A percentile compares a stretch with the other conserved stretches of the same genome.
These are phyloP conservation scores for Codiaeum variegatum DNA, from an alignment of 441 rosid genomes.

Conservation along the genomic window DNA sequence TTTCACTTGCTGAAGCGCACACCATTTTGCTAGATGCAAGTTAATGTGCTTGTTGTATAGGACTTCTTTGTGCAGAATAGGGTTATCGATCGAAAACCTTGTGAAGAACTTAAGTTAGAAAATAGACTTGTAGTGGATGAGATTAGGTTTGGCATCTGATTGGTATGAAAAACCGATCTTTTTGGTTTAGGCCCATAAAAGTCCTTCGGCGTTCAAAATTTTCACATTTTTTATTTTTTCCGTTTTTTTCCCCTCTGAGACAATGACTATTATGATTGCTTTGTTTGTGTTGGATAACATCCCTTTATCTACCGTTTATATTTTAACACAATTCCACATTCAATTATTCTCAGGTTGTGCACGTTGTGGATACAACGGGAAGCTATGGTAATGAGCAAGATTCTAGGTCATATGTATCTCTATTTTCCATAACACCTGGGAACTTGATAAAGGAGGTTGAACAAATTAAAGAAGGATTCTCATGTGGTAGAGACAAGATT, in stretches of 20 bases:
- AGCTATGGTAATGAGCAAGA: constrained; percentile 39
- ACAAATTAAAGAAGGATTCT: constrained; percentile 59
- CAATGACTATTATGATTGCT: neutral
- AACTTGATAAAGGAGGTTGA: constrained; percentile 66
- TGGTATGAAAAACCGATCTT: neutral
- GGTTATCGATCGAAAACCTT: neutral
- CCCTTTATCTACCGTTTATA: neutral
- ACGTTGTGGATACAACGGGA: constrained; percentile 72
- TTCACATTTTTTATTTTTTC: neutral
- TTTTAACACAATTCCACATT: neutral
- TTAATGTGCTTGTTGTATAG: neutral
- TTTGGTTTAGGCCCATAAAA: neutral
- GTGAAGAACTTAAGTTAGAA: neutral
- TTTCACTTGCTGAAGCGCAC: neutral
- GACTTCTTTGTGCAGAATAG: neutral
- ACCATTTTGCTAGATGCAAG: neutral
- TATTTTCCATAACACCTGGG: constrained; percentile 90
- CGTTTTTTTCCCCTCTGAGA: neutral
- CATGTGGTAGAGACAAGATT: constrained; percentile 63
- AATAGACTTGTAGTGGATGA: neutral
- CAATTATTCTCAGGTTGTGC: constrained; percentile 67
- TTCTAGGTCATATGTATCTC: constrained; percentile 51
- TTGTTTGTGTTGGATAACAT: constrained; percentile 1
- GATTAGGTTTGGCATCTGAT: neutral
- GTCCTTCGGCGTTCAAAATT: neutral